Conservation (phyloP, 225 moss, liverwort and hornwort genomes). For the Polytrichum commune region DNA sequence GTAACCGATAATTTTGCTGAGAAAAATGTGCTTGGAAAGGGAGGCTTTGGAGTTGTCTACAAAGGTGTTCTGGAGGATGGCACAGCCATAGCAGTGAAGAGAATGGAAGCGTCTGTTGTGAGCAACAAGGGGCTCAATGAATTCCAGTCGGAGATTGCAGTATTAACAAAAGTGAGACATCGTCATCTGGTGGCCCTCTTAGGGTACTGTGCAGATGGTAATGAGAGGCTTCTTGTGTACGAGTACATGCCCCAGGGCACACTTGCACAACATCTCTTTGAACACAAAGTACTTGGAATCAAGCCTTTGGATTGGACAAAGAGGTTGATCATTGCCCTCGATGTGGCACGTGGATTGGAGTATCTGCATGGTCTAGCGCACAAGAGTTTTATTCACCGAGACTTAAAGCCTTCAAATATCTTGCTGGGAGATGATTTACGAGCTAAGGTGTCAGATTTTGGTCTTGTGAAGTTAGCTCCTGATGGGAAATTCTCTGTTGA, state of each 20-base stretch:
- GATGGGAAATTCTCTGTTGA: conserved; percentile 95
- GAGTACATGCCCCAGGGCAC: conserved; percentile 96
- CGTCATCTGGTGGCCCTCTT: conserved; percentile 83
- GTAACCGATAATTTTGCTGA: conserved; percentile 89
- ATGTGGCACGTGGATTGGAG: conserved; percentile 91
- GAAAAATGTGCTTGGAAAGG: conserved; percentile 76
- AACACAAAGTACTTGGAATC: conserved; percentile 43
- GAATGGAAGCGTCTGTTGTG: conserved; percentile 96
- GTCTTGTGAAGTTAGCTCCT: conserved; percentile 85
- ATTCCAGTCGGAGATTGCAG: conserved; percentile 91
- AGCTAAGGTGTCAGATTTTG: conserved; percentile 95
- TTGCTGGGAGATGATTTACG: conserved; percentile 78
- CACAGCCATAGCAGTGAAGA: conserved; percentile 80
- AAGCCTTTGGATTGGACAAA: conserved; percentile 78
- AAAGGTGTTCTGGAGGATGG: conserved; percentile 92
- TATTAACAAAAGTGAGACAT: conserved; percentile 85
- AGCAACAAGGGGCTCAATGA: conserved; percentile 84
- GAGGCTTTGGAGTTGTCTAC: conserved; percentile 94
- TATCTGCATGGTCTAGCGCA: conserved; percentile 84
- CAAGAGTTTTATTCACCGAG: conserved; percentile 91
- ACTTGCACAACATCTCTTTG: conserved; percentile 87
- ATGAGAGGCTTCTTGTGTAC: conserved; percentile 86
- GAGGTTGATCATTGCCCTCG: conserved; percentile 79
- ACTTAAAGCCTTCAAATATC: conserved; percentile 90
- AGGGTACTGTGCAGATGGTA: conserved; percentile 84